Evolutionary conservation across 2,329 filamentous ascomycete genomes (phyloP).

Genomic region (Lojkania enalia): DNA sequence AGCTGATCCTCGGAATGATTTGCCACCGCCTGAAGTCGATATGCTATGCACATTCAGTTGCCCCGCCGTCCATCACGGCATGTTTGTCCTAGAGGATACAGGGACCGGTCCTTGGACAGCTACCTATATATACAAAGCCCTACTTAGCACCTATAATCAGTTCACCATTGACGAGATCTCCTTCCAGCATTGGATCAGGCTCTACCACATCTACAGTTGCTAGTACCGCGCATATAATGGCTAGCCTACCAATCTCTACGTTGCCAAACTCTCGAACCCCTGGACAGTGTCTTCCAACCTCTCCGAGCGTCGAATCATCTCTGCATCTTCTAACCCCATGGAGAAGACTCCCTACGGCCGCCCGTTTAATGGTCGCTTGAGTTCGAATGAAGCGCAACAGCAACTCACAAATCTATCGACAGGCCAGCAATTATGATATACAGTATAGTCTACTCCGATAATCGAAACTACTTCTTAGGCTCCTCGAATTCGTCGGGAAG

Average conservation of each 20-base stretch:
- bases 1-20: constrained; percentile 53
- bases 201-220: constrained; percentile 48
- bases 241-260: constrained; percentile 58
- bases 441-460: constrained; percentile 55
- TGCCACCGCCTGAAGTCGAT: constrained; percentile 52
- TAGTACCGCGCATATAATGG: constrained; percentile 50
- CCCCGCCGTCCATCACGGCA: constrained; percentile 56
- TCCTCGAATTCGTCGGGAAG: constrained; percentile 54
- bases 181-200: constrained; percentile 46
- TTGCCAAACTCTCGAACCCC: constrained; percentile 54
- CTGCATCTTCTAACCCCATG: constrained; percentile 53
- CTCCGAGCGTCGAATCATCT: constrained; percentile 53
- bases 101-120: constrained; percentile 51
- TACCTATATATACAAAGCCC: constrained; percentile 49
- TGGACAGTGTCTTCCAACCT: constrained; percentile 53
- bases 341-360: constrained; percentile 57
- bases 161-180: constrained; percentile 60
- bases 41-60: constrained; percentile 55
- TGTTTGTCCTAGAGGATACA: constrained; percentile 54
- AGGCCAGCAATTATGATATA: constrained; percentile 55
- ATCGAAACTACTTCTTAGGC: constrained; percentile 58
- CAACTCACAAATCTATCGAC: constrained; percentile 54
- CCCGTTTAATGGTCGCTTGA: constrained; percentile 50
- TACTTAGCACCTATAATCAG: constrained; percentile 56
- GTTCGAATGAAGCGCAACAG: constrained; percentile 56